Evolutionary conservation across 176 grass and related monocot genomes (phyloP), one percentile per base, ranked within the genome.

Genomic region (Triticum monococcum): DNA sequence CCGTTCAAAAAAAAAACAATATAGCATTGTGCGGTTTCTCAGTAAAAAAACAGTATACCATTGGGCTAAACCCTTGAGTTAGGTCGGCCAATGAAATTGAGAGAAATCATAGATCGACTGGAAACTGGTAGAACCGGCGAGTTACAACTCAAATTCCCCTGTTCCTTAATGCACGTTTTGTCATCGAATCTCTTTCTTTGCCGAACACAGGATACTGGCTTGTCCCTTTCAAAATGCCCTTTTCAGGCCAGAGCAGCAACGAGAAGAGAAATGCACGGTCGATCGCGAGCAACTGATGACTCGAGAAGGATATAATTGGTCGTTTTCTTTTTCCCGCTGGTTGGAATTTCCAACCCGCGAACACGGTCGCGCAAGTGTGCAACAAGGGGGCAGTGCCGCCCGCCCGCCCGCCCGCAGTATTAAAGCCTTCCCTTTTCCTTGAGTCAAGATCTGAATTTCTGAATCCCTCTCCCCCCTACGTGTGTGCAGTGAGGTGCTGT

Each of bases 391-490:
- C 0, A 50, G 14, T 5, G 46, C 50, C 16, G 50, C 50, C 50
- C 50, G 40, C 40, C 40, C 9, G n/a, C 32, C 35, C 5, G 7
- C 36, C 5, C 35, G 50, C 16, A 6, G 50, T 54, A 18, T 31
- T 60, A 61, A 23, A 48, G 8, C 35, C 23, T 23, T 56, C 50
- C 46, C 48, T 50, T 62, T 72, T 75, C 79, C 38, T 23, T 2
- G 3, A 5, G 71, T 63, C 64, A 79, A 65, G 68, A 75, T 80
- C 48, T 70, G 23, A 72, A 82, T 75, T 30, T 78, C 48, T 69
- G 23, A 72, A 82, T 75, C n/a, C 72, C 71, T 43, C 11, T 83
- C 18, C 31, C 28, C 28, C 28, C 28, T 43, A 22, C 64, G 18
- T 73, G 68, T 84, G 69, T 75, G 18, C 45, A 76, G 68, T 71